Evolutionary conservation across 2,329 filamentous ascomycete genomes (phyloP), one percentile per base, ranked within the genome.

Genomic region (Fusarium praegraminearum): DNA sequence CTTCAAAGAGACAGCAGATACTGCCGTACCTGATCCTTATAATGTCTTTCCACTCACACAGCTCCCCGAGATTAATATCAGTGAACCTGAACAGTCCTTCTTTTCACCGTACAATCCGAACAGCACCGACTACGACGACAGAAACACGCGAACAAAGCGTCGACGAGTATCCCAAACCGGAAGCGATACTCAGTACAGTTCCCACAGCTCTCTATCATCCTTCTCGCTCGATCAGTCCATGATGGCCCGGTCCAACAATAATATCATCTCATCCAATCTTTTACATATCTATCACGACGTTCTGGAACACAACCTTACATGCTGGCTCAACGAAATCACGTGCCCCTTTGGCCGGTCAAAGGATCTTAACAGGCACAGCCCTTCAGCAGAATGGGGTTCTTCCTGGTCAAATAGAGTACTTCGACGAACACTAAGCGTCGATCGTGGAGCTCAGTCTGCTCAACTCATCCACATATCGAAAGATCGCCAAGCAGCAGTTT

Each of bases 271-370:
- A 1, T 78, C 82, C 76, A 73, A 62, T 16, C 76, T 86, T 20
- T 75, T 86, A 52, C 80, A 79, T 28, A 82, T 86, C 7, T 87
- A 87, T 65, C 85, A 86, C 65, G 84, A 86, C 55, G 84, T 84
- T 7, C 80, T 86, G 44, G 84, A 86, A 61, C 82, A 85, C 56
- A 84, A 82, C 11, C 76, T 86, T 0, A 81, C 84, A 1, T 86
- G 84, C 65, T 87, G 85, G 85, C 71, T 86, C 15, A 84, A 83
- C 0, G 84, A 86, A 58, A 77, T 79, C 13, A 86, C 83, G 10
- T 87, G 85, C 40, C 85, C 85, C 0, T 86, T 65, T 1, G 62
- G 46, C 2, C 65, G 46, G 78, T 78, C 65, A 71, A 78, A 46
- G 64, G 38, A 4, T 16, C 3, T 53, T 1, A 26, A 60, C 35